phyloP scores from a whole-genome alignment of 768 basidiomycete species.

The Serendipita sp. region DNA sequence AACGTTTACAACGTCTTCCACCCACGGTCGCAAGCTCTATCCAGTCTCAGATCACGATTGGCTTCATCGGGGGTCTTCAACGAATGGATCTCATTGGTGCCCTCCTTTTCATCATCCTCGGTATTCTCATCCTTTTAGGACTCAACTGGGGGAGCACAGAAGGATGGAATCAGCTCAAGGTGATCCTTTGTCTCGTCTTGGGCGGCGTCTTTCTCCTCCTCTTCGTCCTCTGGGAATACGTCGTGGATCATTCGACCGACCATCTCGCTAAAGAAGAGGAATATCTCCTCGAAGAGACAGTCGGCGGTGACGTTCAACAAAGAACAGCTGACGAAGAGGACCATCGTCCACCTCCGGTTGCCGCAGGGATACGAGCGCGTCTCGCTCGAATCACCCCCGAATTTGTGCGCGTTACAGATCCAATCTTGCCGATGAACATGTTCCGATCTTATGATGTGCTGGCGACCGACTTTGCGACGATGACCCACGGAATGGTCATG shows the following conservation, averaged over 20 bases:
- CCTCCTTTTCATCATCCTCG: slow-evolving; percentile 27
- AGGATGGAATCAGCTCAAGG: slow-evolving; percentile 27
- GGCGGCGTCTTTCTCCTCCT: slow-evolving; percentile 27
- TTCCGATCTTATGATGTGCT: slow-evolving; percentile 30
- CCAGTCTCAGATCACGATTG: not conserved
- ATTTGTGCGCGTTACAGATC: slow-evolving; percentile 17
- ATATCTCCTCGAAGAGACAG: not conserved
- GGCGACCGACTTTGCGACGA: slow-evolving; percentile 24
- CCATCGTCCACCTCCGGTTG: not conserved
- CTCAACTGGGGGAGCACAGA: slow-evolving; percentile 35
- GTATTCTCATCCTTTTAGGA: slow-evolving; percentile 33
- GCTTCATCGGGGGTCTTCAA: slow-evolving; percentile 17
- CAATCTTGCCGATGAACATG: slow-evolving; percentile 33
- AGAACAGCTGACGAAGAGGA: not conserved
- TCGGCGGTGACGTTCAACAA: not conserved
- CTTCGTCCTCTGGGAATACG: slow-evolving; percentile 30
- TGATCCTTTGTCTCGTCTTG: slow-evolving; percentile 33
- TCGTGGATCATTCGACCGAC: slow-evolving; percentile 21
- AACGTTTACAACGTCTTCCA: not conserved
- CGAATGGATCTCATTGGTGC: slow-evolving; percentile 35
- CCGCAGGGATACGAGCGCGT: not conserved
- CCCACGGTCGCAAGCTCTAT: not conserved
- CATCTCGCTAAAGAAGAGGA: not conserved
- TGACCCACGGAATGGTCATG: slow-evolving; percentile 33
- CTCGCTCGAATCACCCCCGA: not conserved